These are phyloP conservation scores for Candida odintsovae DNA, from an alignment of 805 yeast species.

Conservation along the genomic window DNA sequence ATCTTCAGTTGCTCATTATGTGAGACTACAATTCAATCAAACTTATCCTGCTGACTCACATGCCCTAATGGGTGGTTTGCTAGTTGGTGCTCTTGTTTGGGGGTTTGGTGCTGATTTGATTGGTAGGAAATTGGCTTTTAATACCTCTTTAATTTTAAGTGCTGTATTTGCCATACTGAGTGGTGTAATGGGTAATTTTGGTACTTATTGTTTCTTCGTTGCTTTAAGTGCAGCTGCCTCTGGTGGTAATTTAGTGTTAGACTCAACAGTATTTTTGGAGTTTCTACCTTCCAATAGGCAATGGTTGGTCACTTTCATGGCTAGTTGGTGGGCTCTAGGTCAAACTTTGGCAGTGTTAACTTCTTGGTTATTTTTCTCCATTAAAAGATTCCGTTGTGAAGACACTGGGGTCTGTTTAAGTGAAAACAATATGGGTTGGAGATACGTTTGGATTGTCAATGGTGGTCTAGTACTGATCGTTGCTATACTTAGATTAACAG, in stretches of 20 bases:
- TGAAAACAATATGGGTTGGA: too few species aligned
- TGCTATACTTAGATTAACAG: too few species aligned
- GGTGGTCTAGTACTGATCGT: too few species aligned
- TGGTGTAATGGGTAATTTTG: conserved; percentile 42
- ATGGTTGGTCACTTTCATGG: conserved; percentile 43
- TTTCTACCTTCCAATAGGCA: conserved; percentile 43
- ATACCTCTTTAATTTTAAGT: conserved; percentile 36
- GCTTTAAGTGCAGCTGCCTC: conserved; percentile 38
- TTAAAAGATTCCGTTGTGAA: too few species aligned
- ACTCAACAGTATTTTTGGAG: conserved; percentile 43
- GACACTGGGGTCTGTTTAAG: too few species aligned
- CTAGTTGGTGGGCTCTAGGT: conserved; percentile 54
- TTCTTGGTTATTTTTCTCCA: too few species aligned
- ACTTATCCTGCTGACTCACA: conserved; percentile 35
- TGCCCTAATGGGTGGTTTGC: conserved; percentile 42
- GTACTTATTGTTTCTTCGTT: conserved; percentile 43
- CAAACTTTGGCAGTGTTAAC: too few species aligned
- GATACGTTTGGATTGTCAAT: too few species aligned
- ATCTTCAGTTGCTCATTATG: conserved; percentile 37
- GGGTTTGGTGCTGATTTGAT: conserved; percentile 47
- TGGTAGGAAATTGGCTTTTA: conserved; percentile 45
- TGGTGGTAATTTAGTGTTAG: conserved; percentile 49
- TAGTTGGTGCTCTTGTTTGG: conserved; percentile 44
- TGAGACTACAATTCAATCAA: conserved; percentile 37
- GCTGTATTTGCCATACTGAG: conserved; percentile 41